Conservation (phyloP, 257 asterid genomes). For the Solanum sejunctum region DNA sequence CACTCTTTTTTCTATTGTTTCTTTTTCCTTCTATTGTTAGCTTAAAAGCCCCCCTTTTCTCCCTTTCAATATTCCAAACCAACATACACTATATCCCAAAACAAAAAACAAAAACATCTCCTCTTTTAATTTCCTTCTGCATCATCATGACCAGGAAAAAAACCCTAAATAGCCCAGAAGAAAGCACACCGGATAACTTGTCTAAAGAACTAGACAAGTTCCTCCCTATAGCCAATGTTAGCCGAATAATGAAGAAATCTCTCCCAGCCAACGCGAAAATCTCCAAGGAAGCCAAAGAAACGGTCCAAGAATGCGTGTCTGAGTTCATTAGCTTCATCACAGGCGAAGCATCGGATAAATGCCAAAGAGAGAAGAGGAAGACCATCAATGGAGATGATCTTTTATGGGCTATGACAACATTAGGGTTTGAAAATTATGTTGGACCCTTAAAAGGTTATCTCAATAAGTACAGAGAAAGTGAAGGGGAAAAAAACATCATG, state of each 20-base stretch:
- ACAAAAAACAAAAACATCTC: neutral
- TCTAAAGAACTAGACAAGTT: slow-evolving; percentile 24
- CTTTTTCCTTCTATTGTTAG: neutral
- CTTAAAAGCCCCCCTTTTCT: slow-evolving; percentile 10
- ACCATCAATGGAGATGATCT: slow-evolving; percentile 50
- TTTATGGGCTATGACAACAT: slow-evolving; percentile 52
- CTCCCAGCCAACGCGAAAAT: slow-evolving; percentile 56
- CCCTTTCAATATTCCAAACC: neutral
- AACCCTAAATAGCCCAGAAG: slow-evolving; percentile 9
- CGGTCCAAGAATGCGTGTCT: slow-evolving; percentile 44
- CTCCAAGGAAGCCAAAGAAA: slow-evolving; percentile 51
- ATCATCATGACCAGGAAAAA: slow-evolving; percentile 18
- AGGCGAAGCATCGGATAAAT: slow-evolving; percentile 54
- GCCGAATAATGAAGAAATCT: slow-evolving; percentile 50
- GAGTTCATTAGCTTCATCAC: slow-evolving; percentile 59
- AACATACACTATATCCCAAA: neutral
- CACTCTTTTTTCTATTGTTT: slow-evolving; percentile 12
- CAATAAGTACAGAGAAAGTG: slow-evolving; percentile 26
- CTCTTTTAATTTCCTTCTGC: neutral
- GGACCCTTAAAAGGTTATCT: slow-evolving; percentile 30
- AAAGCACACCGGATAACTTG: neutral
- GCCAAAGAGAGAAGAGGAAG: slow-evolving; percentile 51
- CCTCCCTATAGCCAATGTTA: slow-evolving; percentile 45
- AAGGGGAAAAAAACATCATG: slow-evolving; percentile 19
- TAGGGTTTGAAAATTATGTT: slow-evolving; percentile 42